Conservation (phyloP, 805 yeast species). For the Candida maesae region DNA sequence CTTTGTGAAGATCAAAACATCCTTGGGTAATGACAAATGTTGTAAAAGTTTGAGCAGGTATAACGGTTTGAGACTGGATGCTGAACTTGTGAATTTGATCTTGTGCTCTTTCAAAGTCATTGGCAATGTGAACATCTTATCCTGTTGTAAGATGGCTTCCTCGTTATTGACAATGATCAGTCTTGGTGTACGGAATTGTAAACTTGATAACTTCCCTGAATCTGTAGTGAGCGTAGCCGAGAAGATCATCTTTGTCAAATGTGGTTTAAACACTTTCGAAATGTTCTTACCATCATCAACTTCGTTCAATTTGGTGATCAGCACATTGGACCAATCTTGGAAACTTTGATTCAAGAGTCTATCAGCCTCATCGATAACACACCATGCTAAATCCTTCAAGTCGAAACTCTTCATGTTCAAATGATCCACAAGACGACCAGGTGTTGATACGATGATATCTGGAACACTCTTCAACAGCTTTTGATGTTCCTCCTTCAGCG, state of each 20-base stretch:
- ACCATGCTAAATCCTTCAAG: constrained; percentile 51
- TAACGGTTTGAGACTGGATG: constrained; percentile 65
- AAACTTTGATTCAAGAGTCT: constrained; percentile 80
- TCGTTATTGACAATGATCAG: constrained; percentile 67
- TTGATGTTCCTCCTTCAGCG: constrained; percentile 58
- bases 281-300: constrained; percentile 28
- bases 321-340: constrained; percentile 81
- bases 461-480: constrained; percentile 48
- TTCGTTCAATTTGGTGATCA: constrained; percentile 34
- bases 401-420: constrained; percentile 39
- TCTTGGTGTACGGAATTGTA: constrained; percentile 69
- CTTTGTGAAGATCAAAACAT: constrained; percentile 60
- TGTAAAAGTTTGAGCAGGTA: constrained; percentile 54
- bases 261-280: constrained; percentile 22
- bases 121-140: constrained; percentile 59
- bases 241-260: constrained; percentile 67
- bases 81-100: constrained; percentile 34
- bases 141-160: constrained; percentile 38
- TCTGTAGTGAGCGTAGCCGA: constrained; percentile 94
- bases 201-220: constrained; percentile 75
- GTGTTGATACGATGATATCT: constrained; percentile 68
- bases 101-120: constrained; percentile 42
- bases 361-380: constrained; percentile 82
- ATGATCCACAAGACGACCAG: constrained; percentile 83
- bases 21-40: constrained; percentile 29